Evolutionary conservation across 768 basidiomycete genomes (phyloP).

Genomic region (Suillus discolor): DNA sequence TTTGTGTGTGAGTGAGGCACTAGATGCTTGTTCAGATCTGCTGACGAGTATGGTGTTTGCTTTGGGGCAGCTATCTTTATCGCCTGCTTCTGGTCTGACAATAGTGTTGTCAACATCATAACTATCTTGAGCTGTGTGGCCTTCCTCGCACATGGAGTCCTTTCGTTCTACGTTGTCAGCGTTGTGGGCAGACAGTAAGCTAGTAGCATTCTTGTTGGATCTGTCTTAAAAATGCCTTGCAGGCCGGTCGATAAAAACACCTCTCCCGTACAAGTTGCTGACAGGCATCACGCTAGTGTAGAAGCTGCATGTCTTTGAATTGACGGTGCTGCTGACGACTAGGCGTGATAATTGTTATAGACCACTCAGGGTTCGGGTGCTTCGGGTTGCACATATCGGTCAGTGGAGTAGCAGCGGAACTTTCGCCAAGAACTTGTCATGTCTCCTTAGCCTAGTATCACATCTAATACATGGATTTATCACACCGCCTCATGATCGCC

Average conservation of each 20-base stretch:
- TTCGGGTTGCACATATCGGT: background rate
- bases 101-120: background rate
- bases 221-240: background rate
- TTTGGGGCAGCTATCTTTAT: background rate
- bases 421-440: background rate
- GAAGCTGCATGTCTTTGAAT: background rate
- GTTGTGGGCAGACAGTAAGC: background rate
- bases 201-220: background rate
- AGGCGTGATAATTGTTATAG: background rate
- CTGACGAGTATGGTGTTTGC: background rate
- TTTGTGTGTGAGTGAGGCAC: background rate
- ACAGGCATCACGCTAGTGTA: background rate
- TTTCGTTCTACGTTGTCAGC: background rate
- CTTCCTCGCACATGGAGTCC: background rate
- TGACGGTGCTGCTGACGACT: background rate
- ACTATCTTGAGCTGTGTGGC: background rate
- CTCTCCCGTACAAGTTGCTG: background rate
- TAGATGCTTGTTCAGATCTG: background rate
- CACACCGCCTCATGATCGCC: background rate
- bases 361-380: background rate
- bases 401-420: background rate
- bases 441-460: background rate
- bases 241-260: background rate
- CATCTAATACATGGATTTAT: background rate
- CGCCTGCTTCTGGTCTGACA: slow-evolving; percentile 1